phyloP scores from a whole-genome alignment of 202 grass and related monocot genomes.

The Schoenoplectus triqueter region DNA sequence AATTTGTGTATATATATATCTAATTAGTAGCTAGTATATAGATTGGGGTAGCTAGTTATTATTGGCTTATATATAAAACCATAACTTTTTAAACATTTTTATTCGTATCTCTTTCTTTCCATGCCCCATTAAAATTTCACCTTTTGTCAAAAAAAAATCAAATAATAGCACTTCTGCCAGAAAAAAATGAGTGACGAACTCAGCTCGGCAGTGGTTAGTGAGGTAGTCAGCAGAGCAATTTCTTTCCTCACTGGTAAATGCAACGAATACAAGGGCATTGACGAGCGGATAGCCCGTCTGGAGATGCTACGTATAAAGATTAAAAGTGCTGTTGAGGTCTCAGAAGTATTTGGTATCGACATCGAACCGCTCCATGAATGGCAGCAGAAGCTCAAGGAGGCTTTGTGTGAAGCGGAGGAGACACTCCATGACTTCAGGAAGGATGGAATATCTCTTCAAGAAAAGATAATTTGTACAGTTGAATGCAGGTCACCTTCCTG shows the following conservation, averaged over 20 bases:
- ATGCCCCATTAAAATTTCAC: no score
- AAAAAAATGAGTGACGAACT: conserved; percentile 21
- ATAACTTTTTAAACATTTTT: no score
- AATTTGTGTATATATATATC: no score
- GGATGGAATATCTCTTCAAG: neutral
- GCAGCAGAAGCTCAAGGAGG: conserved; percentile 44
- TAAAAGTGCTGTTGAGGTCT: conserved; percentile 14
- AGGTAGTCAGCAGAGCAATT: conserved; percentile 23
- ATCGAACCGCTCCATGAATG: conserved; percentile 28
- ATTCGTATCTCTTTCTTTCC: no score
- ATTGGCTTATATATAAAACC: no score
- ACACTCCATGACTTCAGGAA: conserved; percentile 30
- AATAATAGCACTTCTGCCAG: no score
- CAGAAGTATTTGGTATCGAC: conserved; percentile 23
- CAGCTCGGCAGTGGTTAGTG: conserved; percentile 5
- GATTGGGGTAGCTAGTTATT: no score
- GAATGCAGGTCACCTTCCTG: neutral
- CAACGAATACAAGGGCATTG: neutral
- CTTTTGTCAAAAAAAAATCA: neutral
- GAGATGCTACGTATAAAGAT: conserved; percentile 26
- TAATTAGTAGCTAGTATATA: no score
- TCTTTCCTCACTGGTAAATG: conserved; percentile 26
- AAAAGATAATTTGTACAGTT: neutral
- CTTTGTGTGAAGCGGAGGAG: conserved; percentile 27
- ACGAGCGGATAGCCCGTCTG: conserved; percentile 35